phyloP scores from a whole-genome alignment of 371 early-diverging fungal genomes.

The Mortierella sp. region DNA sequence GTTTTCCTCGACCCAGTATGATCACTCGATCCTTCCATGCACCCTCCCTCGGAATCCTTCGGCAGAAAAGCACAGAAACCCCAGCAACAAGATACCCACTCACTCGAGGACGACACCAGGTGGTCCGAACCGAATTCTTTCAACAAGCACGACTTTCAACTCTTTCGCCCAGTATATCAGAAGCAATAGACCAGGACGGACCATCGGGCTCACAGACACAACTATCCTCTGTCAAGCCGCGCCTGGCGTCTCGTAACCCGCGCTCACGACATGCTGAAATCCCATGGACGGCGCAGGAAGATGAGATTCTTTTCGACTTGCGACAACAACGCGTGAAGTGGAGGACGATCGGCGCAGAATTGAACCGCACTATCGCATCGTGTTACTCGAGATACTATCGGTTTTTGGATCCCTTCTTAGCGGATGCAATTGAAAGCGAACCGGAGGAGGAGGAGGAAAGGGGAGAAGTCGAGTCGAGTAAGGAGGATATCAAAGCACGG shows the following conservation, averaged over 20 bases:
- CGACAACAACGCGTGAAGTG: constrained; percentile 32
- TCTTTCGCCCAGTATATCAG: neutral
- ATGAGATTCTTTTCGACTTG: constrained; percentile 26
- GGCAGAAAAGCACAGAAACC: neutral
- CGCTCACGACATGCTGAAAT: neutral
- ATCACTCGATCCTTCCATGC: neutral
- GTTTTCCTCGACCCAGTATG: neutral
- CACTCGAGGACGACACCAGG: neutral
- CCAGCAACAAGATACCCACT: neutral
- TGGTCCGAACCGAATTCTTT: neutral
- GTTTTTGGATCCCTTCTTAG: constrained; percentile 41
- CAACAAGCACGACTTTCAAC: neutral
- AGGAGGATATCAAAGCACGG: constrained; percentile 9
- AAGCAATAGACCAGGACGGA: neutral
- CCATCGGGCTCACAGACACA: neutral
- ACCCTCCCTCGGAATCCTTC: constrained; percentile 11
- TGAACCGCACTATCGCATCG: constrained; percentile 20
- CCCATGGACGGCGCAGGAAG: constrained; percentile 32
- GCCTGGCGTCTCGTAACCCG: neutral
- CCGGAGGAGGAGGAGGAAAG: constrained; percentile 16
- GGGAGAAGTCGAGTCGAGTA: constrained; percentile 2
- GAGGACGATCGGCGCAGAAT: constrained; percentile 15
- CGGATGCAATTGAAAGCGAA: constrained; percentile 41
- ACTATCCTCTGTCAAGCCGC: neutral
- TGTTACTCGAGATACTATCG: constrained; percentile 51